A percentile compares a stretch with the other conserved stretches of the same genome.
phyloP scores from a whole-genome alignment of 257 asterid genomes.

The Capsicum chinense region DNA sequence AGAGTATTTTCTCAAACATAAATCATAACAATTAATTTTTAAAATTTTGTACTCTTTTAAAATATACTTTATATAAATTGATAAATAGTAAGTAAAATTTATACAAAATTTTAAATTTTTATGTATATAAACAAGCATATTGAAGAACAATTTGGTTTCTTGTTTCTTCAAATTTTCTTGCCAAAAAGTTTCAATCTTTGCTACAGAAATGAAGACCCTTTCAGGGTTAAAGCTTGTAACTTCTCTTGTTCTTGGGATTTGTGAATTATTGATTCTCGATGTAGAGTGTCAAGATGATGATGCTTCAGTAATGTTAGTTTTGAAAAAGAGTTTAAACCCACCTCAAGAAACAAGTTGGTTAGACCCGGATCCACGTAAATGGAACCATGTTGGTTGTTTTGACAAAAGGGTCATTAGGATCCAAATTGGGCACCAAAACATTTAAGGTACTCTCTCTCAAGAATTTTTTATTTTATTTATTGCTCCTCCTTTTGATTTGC shows the following conservation, averaged over 20 bases:
- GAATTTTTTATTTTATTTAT: conserved; percentile 6
- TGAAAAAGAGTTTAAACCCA: conserved; percentile 65
- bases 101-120: no score
- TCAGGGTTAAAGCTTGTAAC: conserved; percentile 49
- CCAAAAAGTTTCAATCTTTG: conserved; percentile 23
- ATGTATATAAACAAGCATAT: no score
- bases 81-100: no score
- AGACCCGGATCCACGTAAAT: conserved; percentile 86
- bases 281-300: conserved; percentile 56
- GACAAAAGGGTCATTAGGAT: conserved; percentile 78
- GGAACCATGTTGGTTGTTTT: conserved; percentile 65
- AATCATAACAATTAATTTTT: no score
- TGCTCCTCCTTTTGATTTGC: no score
- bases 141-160: conserved; percentile 32
- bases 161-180: background rate
- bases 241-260: conserved; percentile 47
- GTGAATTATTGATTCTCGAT: conserved; percentile 37
- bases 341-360: conserved; percentile 62
- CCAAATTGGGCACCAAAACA: conserved; percentile 71
- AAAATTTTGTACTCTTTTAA: no score
- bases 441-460: conserved; percentile 75
- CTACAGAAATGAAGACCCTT: conserved; percentile 46
- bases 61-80: no score
- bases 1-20: no score
- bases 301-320: conserved; percentile 68